Evolutionary conservation across 345 rosid genomes (phyloP).

Genomic region (Salix udensis): DNA sequence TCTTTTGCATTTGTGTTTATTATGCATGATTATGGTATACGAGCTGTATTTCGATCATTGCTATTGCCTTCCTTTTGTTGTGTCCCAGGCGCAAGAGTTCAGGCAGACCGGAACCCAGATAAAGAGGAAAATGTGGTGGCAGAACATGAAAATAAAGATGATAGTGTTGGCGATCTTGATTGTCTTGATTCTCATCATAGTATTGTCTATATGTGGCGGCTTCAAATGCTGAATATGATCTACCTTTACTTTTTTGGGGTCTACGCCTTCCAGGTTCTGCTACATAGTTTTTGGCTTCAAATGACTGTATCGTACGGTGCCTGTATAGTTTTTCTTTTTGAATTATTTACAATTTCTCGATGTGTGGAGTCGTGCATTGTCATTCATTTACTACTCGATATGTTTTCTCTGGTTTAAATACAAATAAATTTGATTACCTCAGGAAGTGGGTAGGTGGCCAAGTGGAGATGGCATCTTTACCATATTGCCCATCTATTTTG

Average conservation of each 20-base stretch:
- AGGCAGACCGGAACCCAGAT: slow-evolving; percentile 62
- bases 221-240: slow-evolving; percentile 29
- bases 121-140: slow-evolving; percentile 73
- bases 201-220: slow-evolving; percentile 41
- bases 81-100: slow-evolving; percentile 66
- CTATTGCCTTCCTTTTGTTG: neutral
- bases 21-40: neutral
- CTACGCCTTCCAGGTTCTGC: slow-evolving; percentile 3
- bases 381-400: neutral
- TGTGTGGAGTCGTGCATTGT: slow-evolving; percentile 15
- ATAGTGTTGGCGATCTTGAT: slow-evolving; percentile 52
- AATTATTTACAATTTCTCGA: slow-evolving; percentile 21
- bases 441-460: neutral
- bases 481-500: too few species aligned
- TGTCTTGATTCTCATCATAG: slow-evolving; percentile 56
- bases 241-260: slow-evolving; percentile 5
- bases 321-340: slow-evolving; percentile 36
- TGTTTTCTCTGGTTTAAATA: neutral
- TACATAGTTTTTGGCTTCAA: neutral
- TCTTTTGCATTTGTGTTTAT: neutral
- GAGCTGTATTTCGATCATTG: neutral
- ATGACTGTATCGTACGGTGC: slow-evolving; percentile 12
- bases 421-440: neutral
- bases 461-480: neutral
- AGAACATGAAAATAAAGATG: slow-evolving; percentile 72